phyloP scores from a whole-genome alignment of 2,329 filamentous ascomycete genomes.

The Zelopaecilomyces penicillatus region DNA sequence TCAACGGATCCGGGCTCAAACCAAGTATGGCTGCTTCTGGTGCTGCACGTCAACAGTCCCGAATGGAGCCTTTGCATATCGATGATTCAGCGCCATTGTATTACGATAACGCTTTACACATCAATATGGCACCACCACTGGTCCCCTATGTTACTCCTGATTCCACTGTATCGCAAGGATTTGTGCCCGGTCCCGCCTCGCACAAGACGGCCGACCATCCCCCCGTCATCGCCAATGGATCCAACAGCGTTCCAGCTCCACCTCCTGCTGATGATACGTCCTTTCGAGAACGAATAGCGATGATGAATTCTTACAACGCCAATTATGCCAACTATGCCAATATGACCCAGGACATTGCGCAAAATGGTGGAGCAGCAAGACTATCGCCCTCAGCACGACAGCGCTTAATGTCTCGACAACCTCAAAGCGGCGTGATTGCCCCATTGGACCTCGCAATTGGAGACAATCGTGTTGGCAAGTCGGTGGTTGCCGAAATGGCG shows the following conservation, averaged over 20 bases:
- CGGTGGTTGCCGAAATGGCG: conserved; percentile 31
- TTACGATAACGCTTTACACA: conserved; percentile 21
- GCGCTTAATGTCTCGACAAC: conserved; percentile 30
- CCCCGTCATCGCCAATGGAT: conserved; percentile 30
- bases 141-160: background rate
- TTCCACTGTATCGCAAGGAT: background rate
- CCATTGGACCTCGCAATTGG: conserved; percentile 48
- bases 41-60: conserved; percentile 2
- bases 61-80: conserved; percentile 2
- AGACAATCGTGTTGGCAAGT: conserved; percentile 30
- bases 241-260: conserved; percentile 13
- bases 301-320: conserved; percentile 28
- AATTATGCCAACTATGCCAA: background rate
- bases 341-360: conserved; percentile 18
- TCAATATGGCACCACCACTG: conserved; percentile 11
- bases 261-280: conserved; percentile 28
- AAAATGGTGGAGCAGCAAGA: conserved; percentile 22
- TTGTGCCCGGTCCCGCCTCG: conserved; percentile 7
- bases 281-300: conserved; percentile 33
- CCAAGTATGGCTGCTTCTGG: conserved; percentile 20
- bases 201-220: conserved; percentile 16
- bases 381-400: conserved; percentile 28
- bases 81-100: conserved; percentile 14
- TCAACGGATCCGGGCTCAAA: conserved; percentile 39
- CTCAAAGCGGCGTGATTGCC: conserved; percentile 42